A percentile compares a stretch with the other conserved stretches of the same genome.
These are phyloP conservation scores for Astrephomene gubernaculifera DNA, from an alignment of 139 green algal species.

Conservation along the genomic window DNA sequence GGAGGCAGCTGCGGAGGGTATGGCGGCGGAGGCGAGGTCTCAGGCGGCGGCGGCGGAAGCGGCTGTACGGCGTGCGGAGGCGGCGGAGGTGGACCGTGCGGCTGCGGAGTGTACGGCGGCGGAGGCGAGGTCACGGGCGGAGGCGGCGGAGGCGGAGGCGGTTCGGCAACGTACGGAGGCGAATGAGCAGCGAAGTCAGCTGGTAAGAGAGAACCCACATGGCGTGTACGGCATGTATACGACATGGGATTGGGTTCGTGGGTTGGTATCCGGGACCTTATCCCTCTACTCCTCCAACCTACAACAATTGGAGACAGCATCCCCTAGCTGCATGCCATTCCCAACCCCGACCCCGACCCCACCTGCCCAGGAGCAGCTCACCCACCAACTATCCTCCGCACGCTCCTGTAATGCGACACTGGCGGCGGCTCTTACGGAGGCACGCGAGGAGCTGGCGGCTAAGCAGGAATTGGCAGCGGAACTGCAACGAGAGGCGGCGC, in stretches of 20 bases:
- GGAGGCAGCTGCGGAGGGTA: background rate
- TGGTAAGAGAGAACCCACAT: background rate
- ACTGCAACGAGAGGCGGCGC: constrained; percentile 22
- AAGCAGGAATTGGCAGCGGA: constrained; percentile 5
- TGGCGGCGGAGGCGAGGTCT: too few species aligned
- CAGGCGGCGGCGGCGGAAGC: too few species aligned
- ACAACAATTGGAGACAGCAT: background rate
- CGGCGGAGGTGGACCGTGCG: background rate
- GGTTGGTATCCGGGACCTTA: too few species aligned
- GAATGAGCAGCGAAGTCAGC: background rate
- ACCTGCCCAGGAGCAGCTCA: background rate
- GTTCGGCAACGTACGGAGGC: background rate
- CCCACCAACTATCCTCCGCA: background rate
- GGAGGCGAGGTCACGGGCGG: background rate
- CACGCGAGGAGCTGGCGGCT: constrained; percentile 32
- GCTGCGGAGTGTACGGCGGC: background rate
- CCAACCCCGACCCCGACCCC: background rate
- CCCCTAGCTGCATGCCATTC: background rate
- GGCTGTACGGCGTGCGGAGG: background rate
- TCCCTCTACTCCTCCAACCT: background rate
- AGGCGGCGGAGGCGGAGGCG: constrained; percentile 4
- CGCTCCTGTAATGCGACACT: background rate
- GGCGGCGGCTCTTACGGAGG: constrained; percentile 22
- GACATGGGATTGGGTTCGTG: too few species aligned
- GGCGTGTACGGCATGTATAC: too few species aligned